These are phyloP conservation scores for Saussurea involucrata DNA, from an alignment of 129 eudicot species.

Conservation along the genomic window DNA sequence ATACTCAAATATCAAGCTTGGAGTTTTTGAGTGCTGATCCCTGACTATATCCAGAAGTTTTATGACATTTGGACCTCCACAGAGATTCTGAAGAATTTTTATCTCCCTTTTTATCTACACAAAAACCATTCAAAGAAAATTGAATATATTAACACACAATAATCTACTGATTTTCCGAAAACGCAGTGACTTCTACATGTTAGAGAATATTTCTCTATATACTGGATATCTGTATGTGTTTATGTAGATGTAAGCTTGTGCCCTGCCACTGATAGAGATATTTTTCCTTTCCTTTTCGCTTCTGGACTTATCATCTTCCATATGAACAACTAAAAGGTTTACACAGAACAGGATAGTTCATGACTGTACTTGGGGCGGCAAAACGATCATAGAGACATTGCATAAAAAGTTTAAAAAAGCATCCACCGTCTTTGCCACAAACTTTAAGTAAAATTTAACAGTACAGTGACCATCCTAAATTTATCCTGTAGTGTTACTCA, in stretches of 20 bases:
- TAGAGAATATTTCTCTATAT: not conserved
- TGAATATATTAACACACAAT: not conserved
- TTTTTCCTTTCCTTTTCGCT: not conserved
- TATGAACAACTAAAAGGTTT: not conserved
- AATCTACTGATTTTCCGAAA: not conserved
- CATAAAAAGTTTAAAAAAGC: not conserved
- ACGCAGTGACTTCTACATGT: not conserved
- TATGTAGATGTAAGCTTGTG: not conserved
- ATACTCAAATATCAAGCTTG: slow-evolving; percentile 90
- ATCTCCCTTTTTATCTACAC: slow-evolving; percentile 96
- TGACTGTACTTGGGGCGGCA: not conserved
- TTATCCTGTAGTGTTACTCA: not conserved
- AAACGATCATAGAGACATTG: not conserved
- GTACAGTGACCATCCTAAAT: not conserved
- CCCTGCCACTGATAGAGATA: not conserved
- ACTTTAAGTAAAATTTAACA: not conserved
- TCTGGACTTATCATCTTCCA: not conserved
- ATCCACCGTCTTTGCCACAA: not conserved
- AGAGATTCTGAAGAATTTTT: slow-evolving; percentile 89
- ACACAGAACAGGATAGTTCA: not conserved
- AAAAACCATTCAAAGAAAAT: slow-evolving; percentile 12
- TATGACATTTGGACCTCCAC: slow-evolving; percentile 93
- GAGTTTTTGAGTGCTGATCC: slow-evolving; percentile 97
- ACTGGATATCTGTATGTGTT: not conserved
- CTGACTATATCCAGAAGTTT: slow-evolving; percentile 85